A percentile compares a stretch with the other conserved stretches of the same genome.
phyloP scores from a whole-genome alignment of 2,329 filamentous ascomycete genomes.

The Exophiala oligosperma region DNA sequence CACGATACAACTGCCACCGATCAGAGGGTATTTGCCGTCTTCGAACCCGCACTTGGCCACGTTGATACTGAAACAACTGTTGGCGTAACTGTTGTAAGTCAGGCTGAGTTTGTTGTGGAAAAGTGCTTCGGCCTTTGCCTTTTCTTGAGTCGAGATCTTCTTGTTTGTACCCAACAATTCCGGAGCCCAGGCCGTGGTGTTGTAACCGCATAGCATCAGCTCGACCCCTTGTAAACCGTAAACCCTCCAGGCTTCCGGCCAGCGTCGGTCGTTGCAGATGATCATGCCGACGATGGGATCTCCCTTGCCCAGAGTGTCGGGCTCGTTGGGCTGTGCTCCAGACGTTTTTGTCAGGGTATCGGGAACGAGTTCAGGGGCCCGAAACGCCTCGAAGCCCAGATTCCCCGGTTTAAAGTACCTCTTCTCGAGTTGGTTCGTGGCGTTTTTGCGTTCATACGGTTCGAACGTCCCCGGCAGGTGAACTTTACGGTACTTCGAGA shows the following conservation, averaged over 20 bases:
- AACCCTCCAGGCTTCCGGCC: constrained; percentile 55
- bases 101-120: constrained; percentile 55
- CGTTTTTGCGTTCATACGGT: constrained; percentile 49
- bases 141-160: constrained; percentile 43
- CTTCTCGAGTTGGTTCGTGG: constrained; percentile 58
- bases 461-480: constrained; percentile 57
- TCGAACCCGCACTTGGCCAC: constrained; percentile 53
- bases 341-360: constrained; percentile 38
- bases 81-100: constrained; percentile 55
- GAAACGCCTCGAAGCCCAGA: constrained; percentile 55
- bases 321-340: constrained; percentile 21
- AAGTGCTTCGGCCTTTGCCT: constrained; percentile 50
- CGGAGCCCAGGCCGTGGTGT: constrained; percentile 52
- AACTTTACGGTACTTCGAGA: constrained; percentile 57
- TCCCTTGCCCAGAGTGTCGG: constrained; percentile 36
- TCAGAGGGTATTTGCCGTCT: constrained; percentile 52
- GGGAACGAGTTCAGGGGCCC: constrained; percentile 48
- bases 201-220: constrained; percentile 52
- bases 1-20: constrained; percentile 51
- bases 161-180: constrained; percentile 44
- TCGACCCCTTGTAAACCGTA: constrained; percentile 55
- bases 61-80: constrained; percentile 53
- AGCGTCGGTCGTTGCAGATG: constrained; percentile 58
- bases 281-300: constrained; percentile 57
- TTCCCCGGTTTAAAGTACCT: constrained; percentile 56